Evolutionary conservation across 129 eudicot genomes (phyloP).

Genomic region (Chrysanthemum makinoi): DNA sequence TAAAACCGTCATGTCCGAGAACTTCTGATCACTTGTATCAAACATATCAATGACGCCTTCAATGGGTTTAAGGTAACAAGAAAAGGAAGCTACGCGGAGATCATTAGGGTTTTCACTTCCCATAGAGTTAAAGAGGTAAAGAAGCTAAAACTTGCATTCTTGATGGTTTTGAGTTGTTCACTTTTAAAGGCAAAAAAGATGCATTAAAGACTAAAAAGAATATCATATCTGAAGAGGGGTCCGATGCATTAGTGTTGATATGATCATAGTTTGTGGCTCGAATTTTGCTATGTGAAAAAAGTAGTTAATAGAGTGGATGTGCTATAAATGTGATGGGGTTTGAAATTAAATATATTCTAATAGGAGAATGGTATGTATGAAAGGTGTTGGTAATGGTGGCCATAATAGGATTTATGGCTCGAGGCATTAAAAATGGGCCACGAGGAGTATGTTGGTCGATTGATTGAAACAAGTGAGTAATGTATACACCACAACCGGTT

Average conservation of each 20-base stretch:
- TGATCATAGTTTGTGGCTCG: conserved; percentile 24
- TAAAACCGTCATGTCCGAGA: conserved; percentile 30
- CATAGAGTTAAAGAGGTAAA: conserved; percentile 10
- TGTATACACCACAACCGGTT: background rate
- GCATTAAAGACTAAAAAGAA: background rate
- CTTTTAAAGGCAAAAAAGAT: conserved; percentile 28
- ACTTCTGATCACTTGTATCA: conserved; percentile 9
- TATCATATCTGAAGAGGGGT: conserved; percentile 14
- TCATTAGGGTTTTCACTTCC: conserved; percentile 32
- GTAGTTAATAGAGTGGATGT: conserved; percentile 18
- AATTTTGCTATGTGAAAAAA: conserved; percentile 15
- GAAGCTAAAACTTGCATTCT: background rate
- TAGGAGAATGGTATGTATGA: conserved; percentile 21
- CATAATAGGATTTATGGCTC: conserved; percentile 21
- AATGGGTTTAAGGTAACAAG: conserved; percentile 53
- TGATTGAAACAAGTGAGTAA: background rate
- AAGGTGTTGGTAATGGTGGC: conserved; percentile 27
- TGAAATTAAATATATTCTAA: conserved; percentile 30
- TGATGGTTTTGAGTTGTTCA: background rate
- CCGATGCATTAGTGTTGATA: conserved; percentile 29
- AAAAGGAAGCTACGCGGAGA: conserved; percentile 64
- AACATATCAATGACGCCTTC: conserved; percentile 31
- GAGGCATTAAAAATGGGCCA: conserved; percentile 28
- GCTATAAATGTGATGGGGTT: conserved; percentile 32
- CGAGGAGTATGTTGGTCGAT: conserved; percentile 22